These are phyloP conservation scores for Hylodesmum podocarpum DNA, from an alignment of 306 rosid species.

Conservation along the genomic window DNA sequence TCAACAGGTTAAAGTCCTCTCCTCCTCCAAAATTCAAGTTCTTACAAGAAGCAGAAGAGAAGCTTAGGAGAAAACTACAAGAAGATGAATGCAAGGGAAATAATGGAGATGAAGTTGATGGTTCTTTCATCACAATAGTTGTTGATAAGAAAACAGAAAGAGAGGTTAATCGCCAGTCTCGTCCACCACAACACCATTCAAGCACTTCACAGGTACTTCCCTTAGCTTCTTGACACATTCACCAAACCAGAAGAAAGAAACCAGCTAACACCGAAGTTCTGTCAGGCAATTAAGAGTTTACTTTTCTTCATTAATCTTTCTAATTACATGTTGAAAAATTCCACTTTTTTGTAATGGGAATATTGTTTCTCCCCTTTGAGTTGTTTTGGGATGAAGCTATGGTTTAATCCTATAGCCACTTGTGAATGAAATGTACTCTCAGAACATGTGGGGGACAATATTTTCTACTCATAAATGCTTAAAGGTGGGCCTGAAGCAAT, in stretches of 20 bases:
- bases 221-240: conserved; percentile 66
- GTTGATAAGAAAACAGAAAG: conserved; percentile 60
- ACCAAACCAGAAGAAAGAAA: conserved; percentile 47
- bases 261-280: conserved; percentile 46
- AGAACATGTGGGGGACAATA: conserved; percentile 32
- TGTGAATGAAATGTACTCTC: conserved; percentile 18
- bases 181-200: conserved; percentile 53
- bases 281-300: conserved; percentile 16
- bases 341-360: conserved; percentile 33
- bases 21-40: conserved; percentile 98
- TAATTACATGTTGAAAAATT: conserved; percentile 43
- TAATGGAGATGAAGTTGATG: conserved; percentile 55
- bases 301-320: conserved; percentile 28
- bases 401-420: conserved; percentile 41
- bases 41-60: conserved; percentile 92
- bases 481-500: conserved; percentile 44
- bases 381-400: conserved; percentile 35
- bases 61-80: conserved; percentile 59
- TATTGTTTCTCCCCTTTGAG: conserved; percentile 34
- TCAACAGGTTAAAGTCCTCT: conserved; percentile 77
- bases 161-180: conserved; percentile 45
- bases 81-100: conserved; percentile 47
- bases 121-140: conserved; percentile 58
- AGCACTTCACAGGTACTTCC: conserved; percentile 79
- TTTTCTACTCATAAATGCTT: conserved; percentile 40